Evolutionary conservation across 83 land plant species (phyloP), one percentile per base, ranked within the genome.

Genomic region (Diphasiastrum complanatum): DNA sequence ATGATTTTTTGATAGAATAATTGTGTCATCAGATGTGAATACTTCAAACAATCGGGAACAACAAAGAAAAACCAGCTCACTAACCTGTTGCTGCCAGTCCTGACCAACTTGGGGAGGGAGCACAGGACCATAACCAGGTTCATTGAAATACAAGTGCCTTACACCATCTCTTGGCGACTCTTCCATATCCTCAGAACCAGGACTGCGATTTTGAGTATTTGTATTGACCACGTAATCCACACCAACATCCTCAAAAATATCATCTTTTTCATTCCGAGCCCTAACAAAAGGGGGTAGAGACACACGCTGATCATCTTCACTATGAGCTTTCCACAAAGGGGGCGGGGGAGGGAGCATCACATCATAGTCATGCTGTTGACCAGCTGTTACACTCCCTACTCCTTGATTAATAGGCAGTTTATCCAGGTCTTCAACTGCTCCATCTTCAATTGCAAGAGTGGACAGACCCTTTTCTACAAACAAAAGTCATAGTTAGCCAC

Each of bases 161-260:
- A 83, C 86, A 48, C 67, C 74, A 31, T 79, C 82, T 30, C 80
- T 67, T 4, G 99, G 99, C 23, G 99, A 95, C 67, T 95, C 99
- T 60, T 89, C 99, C 99, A 95, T 89, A 59, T 95, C 97, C 78
- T 95, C 99, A 27, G 83, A 86, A 30, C 79, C 23, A 52, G 97
- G 99, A 70, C 97, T 89, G 31, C 75, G 77, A 64, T 52, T 71
- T 65, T 71, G 63, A 54, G 84, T 83, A 33, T 64, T 75, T 60
- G 71, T 70, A 26, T 85, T 85, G 51, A 82, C 61, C 19, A 46
- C 69, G 68, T 86, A 95, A 37, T 89, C 93, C 36, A 79, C 57
- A 3, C 99, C 99, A n/a, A 70, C 97, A 40, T 85, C 99, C 43
- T 86, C 83, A 79, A 95, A 95, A 37, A 89, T 95, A 50, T 86